A percentile compares a stretch with the other conserved stretches of the same genome.
Evolutionary conservation across 495 filamentous ascomycete genomes (phyloP).

Genomic region (Lichina pygmaea): DNA sequence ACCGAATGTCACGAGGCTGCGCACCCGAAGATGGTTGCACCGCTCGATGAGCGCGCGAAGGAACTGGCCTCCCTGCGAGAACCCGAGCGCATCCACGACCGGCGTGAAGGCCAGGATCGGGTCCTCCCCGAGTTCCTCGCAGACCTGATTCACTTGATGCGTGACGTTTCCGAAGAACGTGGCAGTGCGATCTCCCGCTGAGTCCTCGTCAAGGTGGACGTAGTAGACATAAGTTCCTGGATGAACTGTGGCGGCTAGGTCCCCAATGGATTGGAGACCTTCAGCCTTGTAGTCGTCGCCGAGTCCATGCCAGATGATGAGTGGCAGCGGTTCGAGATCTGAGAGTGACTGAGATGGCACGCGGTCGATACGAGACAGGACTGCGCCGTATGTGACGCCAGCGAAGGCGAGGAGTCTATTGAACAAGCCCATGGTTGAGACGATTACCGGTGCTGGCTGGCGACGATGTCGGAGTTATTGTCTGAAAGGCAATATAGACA

Average conservation of each 20-base stretch:
- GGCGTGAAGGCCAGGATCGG: slow-evolving; percentile 56
- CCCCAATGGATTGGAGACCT: slow-evolving; percentile 37
- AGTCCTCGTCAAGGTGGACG: slow-evolving; percentile 43
- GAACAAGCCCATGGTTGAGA: too few relatives aligned
- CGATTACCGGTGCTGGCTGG: too few relatives aligned
- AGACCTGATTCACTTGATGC: slow-evolving; percentile 50
- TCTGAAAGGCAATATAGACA: too few relatives aligned
- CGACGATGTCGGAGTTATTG: too few relatives aligned
- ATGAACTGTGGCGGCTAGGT: slow-evolving; percentile 40
- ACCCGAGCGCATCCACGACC: slow-evolving; percentile 64
- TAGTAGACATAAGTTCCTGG: slow-evolving; percentile 67
- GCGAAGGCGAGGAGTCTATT: not conserved
- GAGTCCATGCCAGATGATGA: slow-evolving; percentile 86
- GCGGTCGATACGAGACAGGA: not conserved
- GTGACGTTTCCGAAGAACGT: slow-evolving; percentile 85
- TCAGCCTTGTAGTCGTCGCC: slow-evolving; percentile 48
- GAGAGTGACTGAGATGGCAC: not conserved
- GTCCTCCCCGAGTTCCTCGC: slow-evolving; percentile 47
- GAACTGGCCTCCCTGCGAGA: slow-evolving; percentile 91
- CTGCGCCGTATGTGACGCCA: not conserved
- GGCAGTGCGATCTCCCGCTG: slow-evolving; percentile 39
- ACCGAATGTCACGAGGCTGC: slow-evolving; percentile 72
- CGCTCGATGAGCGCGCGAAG: slow-evolving; percentile 78
- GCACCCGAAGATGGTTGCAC: slow-evolving; percentile 59
- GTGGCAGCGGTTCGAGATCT: slow-evolving; percentile 28